A percentile compares a stretch with the other conserved stretches of the same genome.
Evolutionary conservation across 2,329 filamentous ascomycete species (phyloP).

Genomic region (Apiospora koreana): DNA sequence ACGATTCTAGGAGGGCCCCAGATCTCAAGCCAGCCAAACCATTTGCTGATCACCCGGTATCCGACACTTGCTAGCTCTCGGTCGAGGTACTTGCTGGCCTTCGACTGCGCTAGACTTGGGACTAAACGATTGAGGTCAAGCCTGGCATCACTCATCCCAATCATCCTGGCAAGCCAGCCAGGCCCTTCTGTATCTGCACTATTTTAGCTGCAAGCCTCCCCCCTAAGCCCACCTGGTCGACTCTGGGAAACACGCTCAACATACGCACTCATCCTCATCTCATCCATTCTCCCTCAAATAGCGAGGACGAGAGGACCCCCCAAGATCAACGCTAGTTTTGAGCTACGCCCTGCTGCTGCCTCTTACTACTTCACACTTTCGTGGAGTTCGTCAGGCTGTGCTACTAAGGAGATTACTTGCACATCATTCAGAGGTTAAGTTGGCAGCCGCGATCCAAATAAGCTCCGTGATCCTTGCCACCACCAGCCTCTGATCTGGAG

Average conservation of each 20-base stretch:
- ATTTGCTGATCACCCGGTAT: conserved; percentile 6
- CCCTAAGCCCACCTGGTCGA: conserved; percentile 8
- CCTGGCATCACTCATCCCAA: conserved; percentile 9
- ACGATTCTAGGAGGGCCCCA: conserved; percentile 9
- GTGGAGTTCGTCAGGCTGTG: conserved; percentile 11
- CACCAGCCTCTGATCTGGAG: conserved; percentile 10
- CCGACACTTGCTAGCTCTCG: background rate
- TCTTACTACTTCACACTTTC: conserved; percentile 5
- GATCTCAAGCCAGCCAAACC: conserved; percentile 11
- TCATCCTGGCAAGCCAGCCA: conserved; percentile 2
- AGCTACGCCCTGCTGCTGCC: conserved; percentile 13
- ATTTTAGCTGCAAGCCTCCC: conserved; percentile 12
- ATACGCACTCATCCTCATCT: conserved; percentile 1
- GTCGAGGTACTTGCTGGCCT: conserved; percentile 4
- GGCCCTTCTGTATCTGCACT: conserved; percentile 11
- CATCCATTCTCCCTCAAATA: conserved; percentile 2
- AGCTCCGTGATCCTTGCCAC: conserved; percentile 12
- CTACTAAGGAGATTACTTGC: conserved; percentile 14
- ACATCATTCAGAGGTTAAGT: conserved; percentile 13
- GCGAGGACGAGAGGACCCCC: conserved; percentile 18
- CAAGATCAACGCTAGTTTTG: conserved; percentile 7
- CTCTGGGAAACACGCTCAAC: conserved; percentile 1
- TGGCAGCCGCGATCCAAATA: conserved; percentile 13
- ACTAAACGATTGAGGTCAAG: conserved; percentile 8
- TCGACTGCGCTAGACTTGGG: conserved; percentile 9